These are phyloP conservation scores for Trichoderma koningii DNA, from an alignment of 2,329 filamentous ascomycete species.

Conservation along the genomic window DNA sequence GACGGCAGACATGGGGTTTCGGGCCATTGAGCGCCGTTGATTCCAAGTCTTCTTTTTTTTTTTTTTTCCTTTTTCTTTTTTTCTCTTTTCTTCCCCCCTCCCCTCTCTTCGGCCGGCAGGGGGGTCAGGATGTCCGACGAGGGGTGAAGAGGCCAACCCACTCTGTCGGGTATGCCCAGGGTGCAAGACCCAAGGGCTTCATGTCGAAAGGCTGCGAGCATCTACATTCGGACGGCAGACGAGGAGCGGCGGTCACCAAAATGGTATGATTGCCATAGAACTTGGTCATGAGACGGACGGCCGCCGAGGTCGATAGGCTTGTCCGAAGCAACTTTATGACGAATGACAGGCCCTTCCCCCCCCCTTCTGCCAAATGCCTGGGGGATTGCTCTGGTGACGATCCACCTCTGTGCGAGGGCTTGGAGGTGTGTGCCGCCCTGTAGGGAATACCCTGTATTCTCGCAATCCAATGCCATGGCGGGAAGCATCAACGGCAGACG, in stretches of 20 bases:
- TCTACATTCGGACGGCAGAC: background rate
- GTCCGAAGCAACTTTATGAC: constrained; percentile 1
- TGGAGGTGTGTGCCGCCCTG: background rate
- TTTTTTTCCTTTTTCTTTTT: background rate
- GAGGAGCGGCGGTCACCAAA: constrained; percentile 4
- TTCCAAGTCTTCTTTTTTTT: background rate
- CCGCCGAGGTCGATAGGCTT: constrained; percentile 1
- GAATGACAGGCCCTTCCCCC: constrained; percentile 1
- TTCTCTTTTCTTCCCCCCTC: background rate
- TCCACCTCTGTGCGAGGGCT: background rate
- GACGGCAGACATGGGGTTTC: constrained; percentile 3
- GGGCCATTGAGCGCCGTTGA: background rate
- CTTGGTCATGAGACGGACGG: constrained; percentile 17
- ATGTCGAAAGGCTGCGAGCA: background rate
- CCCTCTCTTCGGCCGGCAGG: constrained; percentile 11
- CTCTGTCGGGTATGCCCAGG: constrained; percentile 1
- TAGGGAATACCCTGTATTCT: constrained; percentile 18
- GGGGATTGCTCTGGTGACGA: background rate
- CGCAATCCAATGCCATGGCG: background rate
- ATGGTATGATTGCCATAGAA: constrained; percentile 16
- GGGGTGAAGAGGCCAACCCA: constrained; percentile 9
- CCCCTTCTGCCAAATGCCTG: background rate
- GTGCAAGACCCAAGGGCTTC: background rate
- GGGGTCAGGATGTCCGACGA: constrained; percentile 5
- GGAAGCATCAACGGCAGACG: background rate